Conservation (phyloP, 495 filamentous ascomycete species). For the Elaphomyces granulatus region DNA sequence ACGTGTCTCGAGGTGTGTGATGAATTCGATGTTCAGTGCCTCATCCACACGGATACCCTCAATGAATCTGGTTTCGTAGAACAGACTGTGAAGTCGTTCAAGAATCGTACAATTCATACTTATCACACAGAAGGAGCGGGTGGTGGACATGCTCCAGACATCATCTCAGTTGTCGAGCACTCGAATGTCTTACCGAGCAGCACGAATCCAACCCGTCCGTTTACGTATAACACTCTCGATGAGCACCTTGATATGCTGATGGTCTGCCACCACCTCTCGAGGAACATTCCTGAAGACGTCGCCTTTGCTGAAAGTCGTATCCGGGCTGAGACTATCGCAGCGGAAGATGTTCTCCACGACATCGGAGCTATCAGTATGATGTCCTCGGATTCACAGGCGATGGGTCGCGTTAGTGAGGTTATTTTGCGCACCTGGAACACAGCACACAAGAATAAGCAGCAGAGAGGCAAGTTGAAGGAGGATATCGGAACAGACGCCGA, state of each 20-base stretch:
- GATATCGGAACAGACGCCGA: slow-evolving; percentile 75
- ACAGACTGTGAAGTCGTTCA: slow-evolving; percentile 76
- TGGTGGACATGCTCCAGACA: slow-evolving; percentile 92
- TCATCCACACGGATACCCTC: slow-evolving; percentile 95
- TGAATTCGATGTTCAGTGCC: slow-evolving; percentile 79
- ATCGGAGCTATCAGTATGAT: slow-evolving; percentile 97
- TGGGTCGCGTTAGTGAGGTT: slow-evolving; percentile 95
- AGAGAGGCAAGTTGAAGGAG: slow-evolving; percentile 62
- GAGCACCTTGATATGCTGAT: slow-evolving; percentile 99
- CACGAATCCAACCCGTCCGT: slow-evolving; percentile 90
- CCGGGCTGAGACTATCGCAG: slow-evolving; percentile 89
- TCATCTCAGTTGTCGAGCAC: slow-evolving; percentile 87
- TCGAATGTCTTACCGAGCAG: slow-evolving; percentile 82
- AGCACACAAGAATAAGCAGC: slow-evolving; percentile 91
- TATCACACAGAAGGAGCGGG: slow-evolving; percentile 98
- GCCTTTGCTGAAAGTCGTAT: slow-evolving; percentile 94
- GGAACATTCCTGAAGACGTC: slow-evolving; percentile 89
- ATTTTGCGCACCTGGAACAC: slow-evolving; percentile 95
- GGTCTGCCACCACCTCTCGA: slow-evolving; percentile 91
- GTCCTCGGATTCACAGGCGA: slow-evolving; percentile 91
- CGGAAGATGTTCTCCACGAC: slow-evolving; percentile 94
- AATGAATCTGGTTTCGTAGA: slow-evolving; percentile 98
- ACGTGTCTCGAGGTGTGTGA: slow-evolving; percentile 80
- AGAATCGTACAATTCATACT: slow-evolving; percentile 84
- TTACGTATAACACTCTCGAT: slow-evolving; percentile 84